These are phyloP conservation scores for Penicillium paneum DNA, from an alignment of 2,329 filamentous ascomycete genomes.

Conservation along the genomic window DNA sequence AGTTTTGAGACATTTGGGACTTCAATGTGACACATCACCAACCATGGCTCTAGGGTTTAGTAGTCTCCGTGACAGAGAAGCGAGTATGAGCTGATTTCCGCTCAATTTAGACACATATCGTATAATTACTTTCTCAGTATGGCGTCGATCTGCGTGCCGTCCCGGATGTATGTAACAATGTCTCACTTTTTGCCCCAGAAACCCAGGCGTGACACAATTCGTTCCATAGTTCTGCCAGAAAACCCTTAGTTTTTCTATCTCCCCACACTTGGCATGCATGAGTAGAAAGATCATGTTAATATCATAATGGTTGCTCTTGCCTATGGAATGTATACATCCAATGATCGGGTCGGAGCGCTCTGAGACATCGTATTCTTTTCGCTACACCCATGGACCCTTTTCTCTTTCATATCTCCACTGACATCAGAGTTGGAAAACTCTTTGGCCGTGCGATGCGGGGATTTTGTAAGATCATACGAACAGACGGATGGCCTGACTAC, in stretches of 20 bases:
- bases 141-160: constrained; percentile 3
- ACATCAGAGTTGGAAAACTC: not conserved
- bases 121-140: not conserved
- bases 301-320: not conserved
- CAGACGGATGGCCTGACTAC: constrained; percentile 7
- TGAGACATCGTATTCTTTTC: constrained; percentile 14
- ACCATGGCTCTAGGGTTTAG: constrained; percentile 10
- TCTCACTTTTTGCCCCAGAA: constrained; percentile 17
- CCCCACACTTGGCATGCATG: constrained; percentile 11
- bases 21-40: constrained; percentile 19
- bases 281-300: not conserved
- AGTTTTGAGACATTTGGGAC: constrained; percentile 1
- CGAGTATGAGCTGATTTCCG: not conserved
- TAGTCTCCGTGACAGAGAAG: not conserved
- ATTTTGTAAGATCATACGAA: not conserved
- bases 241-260: not conserved
- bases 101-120: not conserved
- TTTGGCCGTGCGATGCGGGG: not conserved
- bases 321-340: not conserved
- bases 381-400: not conserved
- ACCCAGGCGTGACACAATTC: not conserved
- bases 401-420: not conserved
- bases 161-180: constrained; percentile 21
- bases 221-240: not conserved
- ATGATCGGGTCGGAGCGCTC: constrained; percentile 4